Percentiles rank a stretch among this genome's conserved stretches.
Evolutionary conservation across 805 yeast species (phyloP).

Genomic region (Komagataella kurtzmanii): DNA sequence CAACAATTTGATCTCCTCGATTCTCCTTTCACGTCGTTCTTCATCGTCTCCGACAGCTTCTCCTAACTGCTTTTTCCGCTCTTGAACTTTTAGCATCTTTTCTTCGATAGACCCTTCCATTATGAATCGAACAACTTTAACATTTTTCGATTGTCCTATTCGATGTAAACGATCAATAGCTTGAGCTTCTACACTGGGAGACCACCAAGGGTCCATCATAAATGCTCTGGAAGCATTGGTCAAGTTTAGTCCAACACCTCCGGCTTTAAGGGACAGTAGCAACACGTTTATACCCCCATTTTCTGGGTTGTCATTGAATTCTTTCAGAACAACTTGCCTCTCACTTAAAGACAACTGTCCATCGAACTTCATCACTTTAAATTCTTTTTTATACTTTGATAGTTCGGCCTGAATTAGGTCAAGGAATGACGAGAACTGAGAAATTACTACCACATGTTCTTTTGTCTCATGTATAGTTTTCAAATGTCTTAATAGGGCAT

Average conservation of each 20-base stretch:
- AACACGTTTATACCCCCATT: constrained; percentile 27
- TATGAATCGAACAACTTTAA: constrained; percentile 67
- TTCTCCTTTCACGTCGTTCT: constrained; percentile 53
- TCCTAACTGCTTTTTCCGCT: constrained; percentile 68
- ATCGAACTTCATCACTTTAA: constrained; percentile 60
- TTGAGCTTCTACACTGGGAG: constrained; percentile 81
- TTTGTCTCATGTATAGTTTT: constrained; percentile 39
- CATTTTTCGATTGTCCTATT: constrained; percentile 69
- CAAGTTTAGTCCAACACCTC: constrained; percentile 86
- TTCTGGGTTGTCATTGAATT: constrained; percentile 26
- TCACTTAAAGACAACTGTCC: constrained; percentile 62
- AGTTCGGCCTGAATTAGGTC: constrained; percentile 63
- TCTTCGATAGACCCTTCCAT: constrained; percentile 77
- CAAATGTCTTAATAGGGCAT: constrained; percentile 52
- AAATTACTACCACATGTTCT: constrained; percentile 75
- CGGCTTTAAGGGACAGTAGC: constrained; percentile 73
- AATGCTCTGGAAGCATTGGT: constrained; percentile 78
- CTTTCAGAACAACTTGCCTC: constrained; percentile 44
- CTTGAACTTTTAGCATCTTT: constrained; percentile 80
- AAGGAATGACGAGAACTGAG: constrained; percentile 76
- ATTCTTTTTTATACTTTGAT: constrained; percentile 25
- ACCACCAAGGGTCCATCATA: constrained; percentile 98
- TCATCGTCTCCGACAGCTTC: constrained; percentile 70
- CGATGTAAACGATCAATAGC: constrained; percentile 87
- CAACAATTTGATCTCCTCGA: constrained; percentile 59